Conservation (phyloP, 73 alveolate species). For the Tetrahymena malaccensis region DNA sequence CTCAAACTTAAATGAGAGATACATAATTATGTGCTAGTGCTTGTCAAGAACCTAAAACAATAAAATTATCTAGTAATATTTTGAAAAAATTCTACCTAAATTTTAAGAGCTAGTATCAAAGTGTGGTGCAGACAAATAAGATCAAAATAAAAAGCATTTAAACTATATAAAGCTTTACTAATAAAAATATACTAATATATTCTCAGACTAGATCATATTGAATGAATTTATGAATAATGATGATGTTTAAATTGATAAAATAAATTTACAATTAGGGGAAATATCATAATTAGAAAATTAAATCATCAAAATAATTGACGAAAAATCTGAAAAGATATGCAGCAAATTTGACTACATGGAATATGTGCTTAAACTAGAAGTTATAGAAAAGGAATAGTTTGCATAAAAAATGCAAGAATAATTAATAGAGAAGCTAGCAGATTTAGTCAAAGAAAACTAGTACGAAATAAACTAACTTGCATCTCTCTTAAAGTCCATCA, state of each 20-base stretch:
- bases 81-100: not conserved
- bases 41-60: not conserved
- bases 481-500: not conserved
- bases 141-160: not conserved
- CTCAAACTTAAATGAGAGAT: not conserved
- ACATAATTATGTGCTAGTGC: not conserved
- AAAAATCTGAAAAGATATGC: not conserved
- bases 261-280: not conserved
- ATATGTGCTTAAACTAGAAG: not conserved
- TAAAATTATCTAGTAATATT: not conserved
- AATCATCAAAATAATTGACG: not conserved
- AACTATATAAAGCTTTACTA: not conserved
- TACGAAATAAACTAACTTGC: not conserved
- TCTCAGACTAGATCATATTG: not conserved
- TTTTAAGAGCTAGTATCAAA: not conserved
- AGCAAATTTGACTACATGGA: not conserved
- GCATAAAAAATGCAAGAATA: not conserved
- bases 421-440: not conserved
- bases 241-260: not conserved
- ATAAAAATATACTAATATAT: not conserved
- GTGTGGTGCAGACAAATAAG: not conserved
- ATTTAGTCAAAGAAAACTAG: not conserved
- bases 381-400: not conserved
- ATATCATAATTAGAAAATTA: not conserved
- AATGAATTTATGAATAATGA: not conserved